Evolutionary conservation across 768 basidiomycete species (phyloP).

Genomic region (Ephemerocybe angulata): DNA sequence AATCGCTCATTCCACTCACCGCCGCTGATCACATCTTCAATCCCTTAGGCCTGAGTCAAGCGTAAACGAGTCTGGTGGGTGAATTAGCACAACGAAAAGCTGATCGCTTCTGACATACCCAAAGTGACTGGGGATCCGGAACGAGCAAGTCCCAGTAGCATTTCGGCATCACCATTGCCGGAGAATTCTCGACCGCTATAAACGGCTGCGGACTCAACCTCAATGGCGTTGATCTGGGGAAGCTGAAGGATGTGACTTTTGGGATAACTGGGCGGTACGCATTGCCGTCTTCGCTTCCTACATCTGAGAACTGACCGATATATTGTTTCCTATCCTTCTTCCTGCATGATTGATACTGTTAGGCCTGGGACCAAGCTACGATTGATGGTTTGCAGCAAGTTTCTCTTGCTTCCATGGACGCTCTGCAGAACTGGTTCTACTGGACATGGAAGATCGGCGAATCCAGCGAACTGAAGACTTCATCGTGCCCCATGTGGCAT

Average conservation of each 20-base stretch:
- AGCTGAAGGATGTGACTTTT: conserved; percentile 31
- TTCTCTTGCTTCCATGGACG: conserved; percentile 43
- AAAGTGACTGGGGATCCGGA: conserved; percentile 33
- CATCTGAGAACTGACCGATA: too few relatives aligned
- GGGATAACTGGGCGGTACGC: conserved; percentile 47
- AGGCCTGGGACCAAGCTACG: conserved; percentile 41
- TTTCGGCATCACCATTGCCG: conserved; percentile 66
- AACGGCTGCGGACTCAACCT: conserved; percentile 48
- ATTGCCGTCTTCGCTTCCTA: too few relatives aligned
- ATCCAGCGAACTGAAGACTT: too few relatives aligned
- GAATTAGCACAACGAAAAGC: conserved; percentile 15
- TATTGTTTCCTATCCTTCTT: too few relatives aligned
- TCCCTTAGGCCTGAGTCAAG: too few relatives aligned
- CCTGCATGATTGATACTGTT: too few relatives aligned
- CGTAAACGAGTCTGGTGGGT: too few relatives aligned
- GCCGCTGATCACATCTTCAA: too few relatives aligned
- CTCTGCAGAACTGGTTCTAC: conserved; percentile 29
- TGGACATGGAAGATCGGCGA: too few relatives aligned
- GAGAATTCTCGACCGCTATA: conserved; percentile 64
- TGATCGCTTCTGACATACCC: conserved; percentile 7
- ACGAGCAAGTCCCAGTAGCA: conserved; percentile 40
- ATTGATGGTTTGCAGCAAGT: conserved; percentile 39
- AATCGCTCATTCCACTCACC: too few relatives aligned
- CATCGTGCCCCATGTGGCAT: too few relatives aligned
- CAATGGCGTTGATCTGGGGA: conserved; percentile 9